Percentiles rank a stretch among this genome's conserved stretches.
Evolutionary conservation across 345 rosid genomes (phyloP).

Genomic region (Jatropha curcas): DNA sequence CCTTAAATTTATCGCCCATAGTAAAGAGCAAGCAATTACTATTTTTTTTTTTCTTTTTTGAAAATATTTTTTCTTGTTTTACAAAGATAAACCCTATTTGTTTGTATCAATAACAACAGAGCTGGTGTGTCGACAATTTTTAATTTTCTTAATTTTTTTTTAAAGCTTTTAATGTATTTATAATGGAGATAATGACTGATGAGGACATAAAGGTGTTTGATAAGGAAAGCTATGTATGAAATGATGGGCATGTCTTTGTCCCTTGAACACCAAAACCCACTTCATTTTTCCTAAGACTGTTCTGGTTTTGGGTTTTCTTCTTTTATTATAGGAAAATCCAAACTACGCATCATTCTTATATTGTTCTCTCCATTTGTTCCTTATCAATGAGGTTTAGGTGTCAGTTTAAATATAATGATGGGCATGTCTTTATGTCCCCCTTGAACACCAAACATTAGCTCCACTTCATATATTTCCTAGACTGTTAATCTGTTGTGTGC

Average conservation of each 20-base stretch:
- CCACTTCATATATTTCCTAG: too few species aligned
- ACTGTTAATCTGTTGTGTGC: too few species aligned
- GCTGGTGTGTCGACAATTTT: constrained; percentile 8
- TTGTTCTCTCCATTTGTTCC: constrained; percentile 6
- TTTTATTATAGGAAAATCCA: background rate
- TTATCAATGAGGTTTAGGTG: constrained; percentile 15
- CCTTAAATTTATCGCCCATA: constrained; percentile 15
- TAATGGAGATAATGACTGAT: constrained; percentile 39
- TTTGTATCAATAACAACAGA: constrained; percentile 28
- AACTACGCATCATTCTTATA: constrained; percentile 2
- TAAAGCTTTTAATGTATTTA: background rate
- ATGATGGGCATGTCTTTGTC: constrained; percentile 31
- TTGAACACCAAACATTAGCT: too few species aligned
- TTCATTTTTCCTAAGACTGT: constrained; percentile 19
- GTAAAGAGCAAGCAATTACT: too few species aligned
- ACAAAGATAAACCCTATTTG: constrained; percentile 16
- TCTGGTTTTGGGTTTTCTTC: constrained; percentile 22
- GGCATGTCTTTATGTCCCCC: too few species aligned
- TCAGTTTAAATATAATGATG: too few species aligned
- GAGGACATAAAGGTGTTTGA: constrained; percentile 53
- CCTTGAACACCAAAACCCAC: constrained; percentile 39
- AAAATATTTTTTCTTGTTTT: background rate
- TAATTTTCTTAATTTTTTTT: background rate
- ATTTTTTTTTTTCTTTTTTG: too few species aligned
- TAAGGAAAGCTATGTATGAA: constrained; percentile 30